These are phyloP conservation scores for Dalbergia cultrata DNA, from an alignment of 306 rosid species.

Conservation along the genomic window DNA sequence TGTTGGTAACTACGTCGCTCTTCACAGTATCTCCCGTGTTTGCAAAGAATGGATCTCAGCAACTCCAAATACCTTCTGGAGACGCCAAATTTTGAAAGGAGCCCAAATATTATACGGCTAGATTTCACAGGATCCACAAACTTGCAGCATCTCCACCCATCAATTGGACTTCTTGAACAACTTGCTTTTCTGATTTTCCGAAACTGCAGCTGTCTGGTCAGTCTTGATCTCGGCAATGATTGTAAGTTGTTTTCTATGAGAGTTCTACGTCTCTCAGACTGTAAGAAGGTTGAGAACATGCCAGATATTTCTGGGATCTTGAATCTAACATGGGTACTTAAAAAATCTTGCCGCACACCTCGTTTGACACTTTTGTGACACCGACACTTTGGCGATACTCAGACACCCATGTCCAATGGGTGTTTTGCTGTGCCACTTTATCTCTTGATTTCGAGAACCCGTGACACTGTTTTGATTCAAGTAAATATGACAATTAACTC, in stretches of 20 bases:
- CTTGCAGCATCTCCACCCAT: conserved; percentile 21
- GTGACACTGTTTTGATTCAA: no score
- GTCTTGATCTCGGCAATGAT: background rate
- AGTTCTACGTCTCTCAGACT: conserved; percentile 25
- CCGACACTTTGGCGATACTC: no score
- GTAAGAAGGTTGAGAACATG: background rate
- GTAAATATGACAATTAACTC: no score
- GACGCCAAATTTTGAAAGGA: conserved; percentile 16
- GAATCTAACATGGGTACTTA: no score
- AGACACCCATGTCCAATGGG: no score
- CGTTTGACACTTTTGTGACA: no score
- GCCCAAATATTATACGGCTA: conserved; percentile 8
- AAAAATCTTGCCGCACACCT: no score
- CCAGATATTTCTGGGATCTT: conserved; percentile 4
- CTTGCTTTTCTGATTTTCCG: conserved; percentile 35
- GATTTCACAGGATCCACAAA: conserved; percentile 39
- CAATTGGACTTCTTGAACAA: conserved; percentile 30
- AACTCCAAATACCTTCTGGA: conserved; percentile 17
- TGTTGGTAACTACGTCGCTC: no score
- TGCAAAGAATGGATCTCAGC: conserved; percentile 34
- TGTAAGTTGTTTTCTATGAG: conserved; percentile 24
- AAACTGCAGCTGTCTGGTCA: conserved; percentile 33
- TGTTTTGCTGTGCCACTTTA: no score
- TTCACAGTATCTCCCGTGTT: conserved; percentile 15
- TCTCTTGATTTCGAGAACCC: no score